Conservation (phyloP, 179 eudicot species). For the Amaranthus tricolor region DNA sequence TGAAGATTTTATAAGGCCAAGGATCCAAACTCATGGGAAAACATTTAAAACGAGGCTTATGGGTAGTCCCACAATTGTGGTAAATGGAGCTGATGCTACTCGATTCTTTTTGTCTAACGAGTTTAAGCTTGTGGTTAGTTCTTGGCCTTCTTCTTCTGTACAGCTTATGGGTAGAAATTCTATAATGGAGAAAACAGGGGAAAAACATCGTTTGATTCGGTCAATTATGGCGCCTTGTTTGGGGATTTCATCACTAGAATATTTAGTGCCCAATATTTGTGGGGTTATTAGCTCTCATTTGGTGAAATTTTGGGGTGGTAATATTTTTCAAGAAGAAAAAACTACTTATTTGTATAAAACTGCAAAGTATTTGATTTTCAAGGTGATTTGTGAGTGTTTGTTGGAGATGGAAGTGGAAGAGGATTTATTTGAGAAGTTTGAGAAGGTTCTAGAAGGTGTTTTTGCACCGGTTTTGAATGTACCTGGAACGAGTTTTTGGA, state of each 20-base stretch:
- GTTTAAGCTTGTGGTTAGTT: slow-evolving; percentile 82
- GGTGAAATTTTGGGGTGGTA: slow-evolving; percentile 19
- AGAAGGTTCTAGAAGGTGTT: slow-evolving; percentile 71
- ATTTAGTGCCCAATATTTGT: slow-evolving; percentile 49
- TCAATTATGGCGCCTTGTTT: slow-evolving; percentile 53
- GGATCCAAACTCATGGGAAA: slow-evolving; percentile 45
- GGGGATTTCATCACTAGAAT: slow-evolving; percentile 38
- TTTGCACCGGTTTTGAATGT: slow-evolving; percentile 46
- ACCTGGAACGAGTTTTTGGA: slow-evolving; percentile 69
- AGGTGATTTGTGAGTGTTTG: slow-evolving; percentile 60
- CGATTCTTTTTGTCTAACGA: slow-evolving; percentile 68
- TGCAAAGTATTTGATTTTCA: slow-evolving; percentile 49
- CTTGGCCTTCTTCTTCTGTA: slow-evolving; percentile 77
- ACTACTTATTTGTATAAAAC: slow-evolving; percentile 34
- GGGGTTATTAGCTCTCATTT: slow-evolving; percentile 34
- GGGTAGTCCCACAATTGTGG: slow-evolving; percentile 69
- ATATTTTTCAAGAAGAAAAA: neutral
- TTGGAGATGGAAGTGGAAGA: slow-evolving; percentile 50
- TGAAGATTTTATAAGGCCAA: slow-evolving; percentile 60
- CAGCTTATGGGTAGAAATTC: slow-evolving; percentile 69
- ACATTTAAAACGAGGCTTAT: slow-evolving; percentile 73
- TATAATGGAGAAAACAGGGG: slow-evolving; percentile 76
- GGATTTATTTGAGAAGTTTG: slow-evolving; percentile 45
- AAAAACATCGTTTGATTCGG: slow-evolving; percentile 51
- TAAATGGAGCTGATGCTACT: slow-evolving; percentile 62